These are phyloP conservation scores for Lactuca saligna DNA, from an alignment of 129 eudicot species.

Conservation along the genomic window DNA sequence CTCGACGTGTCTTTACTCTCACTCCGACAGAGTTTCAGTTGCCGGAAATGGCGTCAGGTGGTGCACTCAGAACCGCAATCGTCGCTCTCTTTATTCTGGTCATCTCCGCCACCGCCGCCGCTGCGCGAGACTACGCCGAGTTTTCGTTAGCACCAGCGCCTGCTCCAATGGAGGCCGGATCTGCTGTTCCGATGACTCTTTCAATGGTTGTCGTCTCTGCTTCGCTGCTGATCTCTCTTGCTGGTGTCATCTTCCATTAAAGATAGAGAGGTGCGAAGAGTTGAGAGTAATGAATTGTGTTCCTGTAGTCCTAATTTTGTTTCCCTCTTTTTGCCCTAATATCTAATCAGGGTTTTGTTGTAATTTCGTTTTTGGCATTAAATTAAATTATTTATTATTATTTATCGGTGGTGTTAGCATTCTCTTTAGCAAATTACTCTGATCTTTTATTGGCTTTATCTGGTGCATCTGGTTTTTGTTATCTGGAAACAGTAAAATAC, in stretches of 20 bases:
- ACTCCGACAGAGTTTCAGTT: background rate
- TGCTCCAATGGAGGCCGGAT: conserved; percentile 36
- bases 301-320: background rate
- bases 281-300: conserved; percentile 19
- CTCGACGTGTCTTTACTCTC: background rate
- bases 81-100: conserved; percentile 4
- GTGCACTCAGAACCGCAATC: conserved; percentile 5
- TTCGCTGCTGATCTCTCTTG: conserved; percentile 21
- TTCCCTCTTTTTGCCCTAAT: conserved; percentile 26
- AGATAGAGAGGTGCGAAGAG: background rate
- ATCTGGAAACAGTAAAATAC: background rate
- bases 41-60: conserved; percentile 23
- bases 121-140: conserved; percentile 27
- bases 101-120: conserved; percentile 14
- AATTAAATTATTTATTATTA: conserved; percentile 16
- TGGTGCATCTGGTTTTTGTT: background rate
- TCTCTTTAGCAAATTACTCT: background rate
- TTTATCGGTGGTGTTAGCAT: background rate
- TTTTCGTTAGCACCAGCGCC: conserved; percentile 33
- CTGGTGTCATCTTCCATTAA: conserved; percentile 17
- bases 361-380: background rate
- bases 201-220: conserved; percentile 12
- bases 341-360: conserved; percentile 33
- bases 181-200: conserved; percentile 23
- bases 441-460: background rate